A percentile compares a stretch with the other conserved stretches of the same genome.
phyloP scores from a whole-genome alignment of 805 yeast species.

The Pichia pseudocactophila region DNA sequence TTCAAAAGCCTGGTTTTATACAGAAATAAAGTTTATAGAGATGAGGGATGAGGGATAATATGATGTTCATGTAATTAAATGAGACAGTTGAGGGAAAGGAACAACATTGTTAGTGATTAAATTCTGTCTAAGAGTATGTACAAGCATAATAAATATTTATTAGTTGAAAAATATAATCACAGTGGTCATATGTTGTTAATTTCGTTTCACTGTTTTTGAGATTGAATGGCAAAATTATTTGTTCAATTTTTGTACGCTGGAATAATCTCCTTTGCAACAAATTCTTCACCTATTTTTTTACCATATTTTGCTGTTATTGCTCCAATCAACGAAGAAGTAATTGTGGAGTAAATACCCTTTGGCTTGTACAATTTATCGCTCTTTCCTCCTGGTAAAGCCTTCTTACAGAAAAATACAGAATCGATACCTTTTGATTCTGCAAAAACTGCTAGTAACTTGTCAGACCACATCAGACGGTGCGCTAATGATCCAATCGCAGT shows the following conservation, averaged over 20 bases:
- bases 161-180: not conserved
- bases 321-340: slow-evolving; percentile 48
- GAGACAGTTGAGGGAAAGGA: too few species aligned
- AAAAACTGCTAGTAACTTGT: slow-evolving; percentile 41
- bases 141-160: not conserved
- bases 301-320: slow-evolving; percentile 61
- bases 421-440: slow-evolving; percentile 41
- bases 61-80: too few species aligned
- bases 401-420: slow-evolving; percentile 57
- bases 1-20: too few species aligned
- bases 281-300: slow-evolving; percentile 45
- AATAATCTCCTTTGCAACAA: slow-evolving; percentile 42
- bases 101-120: too few species aligned
- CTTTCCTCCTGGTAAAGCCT: slow-evolving; percentile 29
- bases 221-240: too few species aligned
- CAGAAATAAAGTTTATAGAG: too few species aligned
- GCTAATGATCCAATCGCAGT: slow-evolving; percentile 45
- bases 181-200: too few species aligned
- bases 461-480: slow-evolving; percentile 44
- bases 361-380: slow-evolving; percentile 23
- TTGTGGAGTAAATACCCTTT: slow-evolving; percentile 23
- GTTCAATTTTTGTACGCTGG: slow-evolving; percentile 11
- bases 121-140: not conserved
- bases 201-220: too few species aligned
- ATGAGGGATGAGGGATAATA: too few species aligned